Evolutionary conservation across 2,329 filamentous ascomycete genomes (phyloP).

Genomic region (Beauveria pseudobassiana): DNA sequence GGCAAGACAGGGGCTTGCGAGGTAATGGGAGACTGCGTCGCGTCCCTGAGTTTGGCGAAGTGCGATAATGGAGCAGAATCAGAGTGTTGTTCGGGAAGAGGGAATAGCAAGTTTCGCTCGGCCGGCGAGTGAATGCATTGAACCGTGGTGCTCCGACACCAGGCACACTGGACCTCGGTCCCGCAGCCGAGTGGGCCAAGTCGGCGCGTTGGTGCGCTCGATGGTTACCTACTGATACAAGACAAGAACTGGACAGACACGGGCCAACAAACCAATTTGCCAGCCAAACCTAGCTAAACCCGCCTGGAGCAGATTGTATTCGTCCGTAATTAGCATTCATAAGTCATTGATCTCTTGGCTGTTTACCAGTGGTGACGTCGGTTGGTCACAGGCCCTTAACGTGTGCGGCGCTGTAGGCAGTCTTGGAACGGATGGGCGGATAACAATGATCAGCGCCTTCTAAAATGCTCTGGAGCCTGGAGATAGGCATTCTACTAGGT

Average conservation of each 20-base stretch:
- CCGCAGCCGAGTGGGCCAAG: slow-evolving; percentile 10
- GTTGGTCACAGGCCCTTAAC: background rate
- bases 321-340: background rate
- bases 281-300: background rate
- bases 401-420: background rate
- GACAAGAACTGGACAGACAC: background rate
- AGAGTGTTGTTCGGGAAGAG: background rate
- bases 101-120: background rate
- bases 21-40: background rate
- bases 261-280: background rate
- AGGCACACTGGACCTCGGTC: slow-evolving; percentile 11
- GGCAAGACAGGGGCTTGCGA: background rate
- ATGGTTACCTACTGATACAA: background rate
- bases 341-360: background rate
- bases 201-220: background rate
- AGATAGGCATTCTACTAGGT: no score
- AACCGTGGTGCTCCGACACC: slow-evolving; percentile 8
- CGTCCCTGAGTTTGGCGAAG: background rate
- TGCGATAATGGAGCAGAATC: background rate
- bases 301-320: background rate
- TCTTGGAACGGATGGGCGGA: no score
- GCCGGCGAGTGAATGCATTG: background rate
- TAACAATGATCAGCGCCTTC: no score
- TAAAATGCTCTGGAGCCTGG: no score
- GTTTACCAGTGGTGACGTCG: background rate